Evolutionary conservation across 768 basidiomycete genomes (phyloP), one percentile per base, ranked within the genome.

Genomic region (Ramaria sp.): DNA sequence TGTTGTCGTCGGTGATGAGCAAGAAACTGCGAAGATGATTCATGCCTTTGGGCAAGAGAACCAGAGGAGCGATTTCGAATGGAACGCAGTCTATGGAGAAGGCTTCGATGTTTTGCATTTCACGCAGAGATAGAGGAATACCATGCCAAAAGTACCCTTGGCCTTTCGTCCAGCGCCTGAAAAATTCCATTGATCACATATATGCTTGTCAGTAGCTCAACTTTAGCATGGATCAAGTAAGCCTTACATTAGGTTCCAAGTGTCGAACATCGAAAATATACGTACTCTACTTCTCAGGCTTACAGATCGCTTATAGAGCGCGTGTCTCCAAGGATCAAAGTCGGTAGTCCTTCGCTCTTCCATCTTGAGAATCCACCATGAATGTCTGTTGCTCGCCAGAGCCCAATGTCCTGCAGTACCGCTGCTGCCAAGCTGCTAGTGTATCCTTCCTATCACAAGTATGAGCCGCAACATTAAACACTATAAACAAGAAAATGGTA

Each of bases 1-100:
- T n/a, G 80, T 86, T 24, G 69, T 83, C 9, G 68, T 70, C 53
- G 81, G 81, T 16, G 66, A 64, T 12, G 65, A 67, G 56, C 77
- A 82, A 61, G 75, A 72, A 22, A 69, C 67, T 48, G 66, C 61
- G 22, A 42, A 54, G 55, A 63, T 89, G 59, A 67, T 88, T 13
- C 63, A 64, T 24, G 83, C 79, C 16, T 89, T 89, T 70, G 86
- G 86, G 28, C 71, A 74, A 55, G 87, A 89, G 70, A 89, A 89
- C 58, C 79, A 83, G 41, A 68, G 73, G 57, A 80, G 74, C 56
- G 72, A 78, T 49, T 88, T 88, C 62, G 74, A 87, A 61, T 88
- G 87, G 87, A 75, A 82, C 3, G 67, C 52, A 24, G 67, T 59
- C 15, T 89, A 89, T 62, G 85, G 85, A 9, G 61, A 67, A 41